A percentile compares a stretch with the other conserved stretches of the same genome.
These are phyloP conservation scores for Suhomyces faveliae DNA, from an alignment of 805 yeast genomes.

Conservation along the genomic window DNA sequence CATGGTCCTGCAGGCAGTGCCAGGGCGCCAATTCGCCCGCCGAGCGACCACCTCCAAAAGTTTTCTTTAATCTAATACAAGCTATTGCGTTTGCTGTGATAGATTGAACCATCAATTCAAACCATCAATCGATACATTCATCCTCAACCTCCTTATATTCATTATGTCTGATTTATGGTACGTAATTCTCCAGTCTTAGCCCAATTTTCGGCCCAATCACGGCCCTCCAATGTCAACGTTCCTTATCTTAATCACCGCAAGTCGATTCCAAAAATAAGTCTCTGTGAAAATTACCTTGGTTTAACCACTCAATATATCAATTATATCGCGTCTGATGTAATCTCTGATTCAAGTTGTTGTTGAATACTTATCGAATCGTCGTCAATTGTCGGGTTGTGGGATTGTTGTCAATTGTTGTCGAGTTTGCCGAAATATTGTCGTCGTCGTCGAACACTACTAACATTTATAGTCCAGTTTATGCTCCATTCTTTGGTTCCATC, in stretches of 20 bases:
- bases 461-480: constrained; percentile 31
- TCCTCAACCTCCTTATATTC: constrained; percentile 10
- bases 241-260: not conserved
- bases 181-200: constrained; percentile 28
- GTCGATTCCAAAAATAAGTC: no score
- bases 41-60: constrained; percentile 5
- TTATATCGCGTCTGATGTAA: not conserved
- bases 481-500: constrained; percentile 97
- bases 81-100: not conserved
- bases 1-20: not conserved
- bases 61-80: constrained; percentile 1
- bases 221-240: not conserved
- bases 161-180: constrained; percentile 77
- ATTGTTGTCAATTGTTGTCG: not conserved
- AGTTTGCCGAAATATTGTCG: no score
- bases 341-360: no score
- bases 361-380: not conserved
- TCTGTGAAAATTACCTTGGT: no score
- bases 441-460: no score
- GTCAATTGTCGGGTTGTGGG: not conserved
- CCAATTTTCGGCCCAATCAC: not conserved
- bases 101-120: constrained; percentile 5
- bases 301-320: not conserved
- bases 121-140: constrained; percentile 4
- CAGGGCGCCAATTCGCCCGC: constrained; percentile 5